Percentiles rank a stretch among this genome's conserved stretches.
These are phyloP conservation scores for Tolypocladium pustulatum DNA, from an alignment of 2,329 filamentous ascomycete genomes.

Conservation along the genomic window DNA sequence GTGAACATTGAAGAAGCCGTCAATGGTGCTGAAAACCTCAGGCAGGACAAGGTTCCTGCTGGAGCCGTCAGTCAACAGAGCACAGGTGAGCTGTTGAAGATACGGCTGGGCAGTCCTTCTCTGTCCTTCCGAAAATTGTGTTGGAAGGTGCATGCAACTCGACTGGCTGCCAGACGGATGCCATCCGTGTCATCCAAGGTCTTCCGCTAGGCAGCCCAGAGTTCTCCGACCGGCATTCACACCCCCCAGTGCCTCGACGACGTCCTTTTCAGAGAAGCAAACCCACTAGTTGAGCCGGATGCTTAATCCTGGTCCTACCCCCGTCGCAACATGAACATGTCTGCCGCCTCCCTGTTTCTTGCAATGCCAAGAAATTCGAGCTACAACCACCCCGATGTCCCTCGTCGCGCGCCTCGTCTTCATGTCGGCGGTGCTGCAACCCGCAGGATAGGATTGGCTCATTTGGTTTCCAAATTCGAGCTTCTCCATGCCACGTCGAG, in stretches of 20 bases:
- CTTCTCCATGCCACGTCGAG: constrained; percentile 12
- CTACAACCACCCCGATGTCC: background rate
- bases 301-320: background rate
- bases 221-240: background rate
- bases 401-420: background rate
- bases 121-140: background rate
- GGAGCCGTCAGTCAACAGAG: background rate
- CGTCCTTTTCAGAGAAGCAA: background rate
- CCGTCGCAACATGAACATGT: background rate
- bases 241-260: background rate
- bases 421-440: background rate
- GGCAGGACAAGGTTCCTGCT: background rate
- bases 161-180: background rate
- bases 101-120: background rate
- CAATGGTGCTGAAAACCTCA: background rate
- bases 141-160: background rate
- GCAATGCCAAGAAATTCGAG: background rate
- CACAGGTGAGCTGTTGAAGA: background rate
- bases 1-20: background rate
- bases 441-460: constrained; percentile 12
- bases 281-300: background rate
- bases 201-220: background rate
- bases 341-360: background rate
- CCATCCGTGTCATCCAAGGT: background rate
- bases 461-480: constrained; percentile 26